Evolutionary conservation across 441 rosid genomes (phyloP), one percentile per base, ranked within the genome.

Genomic region (Lepidium campestre): DNA sequence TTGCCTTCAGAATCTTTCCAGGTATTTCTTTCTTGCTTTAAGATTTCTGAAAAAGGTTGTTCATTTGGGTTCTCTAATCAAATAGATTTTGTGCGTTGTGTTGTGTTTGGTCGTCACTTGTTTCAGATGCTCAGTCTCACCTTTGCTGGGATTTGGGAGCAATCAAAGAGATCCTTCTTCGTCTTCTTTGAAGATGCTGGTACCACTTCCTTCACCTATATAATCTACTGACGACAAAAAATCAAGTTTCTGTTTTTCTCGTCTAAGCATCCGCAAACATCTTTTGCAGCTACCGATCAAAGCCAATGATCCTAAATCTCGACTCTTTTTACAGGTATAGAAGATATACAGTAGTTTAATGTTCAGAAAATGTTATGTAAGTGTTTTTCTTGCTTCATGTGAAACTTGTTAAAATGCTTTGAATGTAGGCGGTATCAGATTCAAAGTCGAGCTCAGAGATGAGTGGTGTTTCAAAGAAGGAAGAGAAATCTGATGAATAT

Each of bases 401-500:
- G 47, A 65, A 46, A 47, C 10, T 52, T 58, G 45, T 57, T 9
- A n/a, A 41, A 66, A 53, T 54, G 6, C 27, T 67, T 62, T 29
- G 29, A 29, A 22, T 68, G 14, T 67, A 93, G 97, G 96, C 89
- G 22, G 70, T 86, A 69, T 79, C 89, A 44, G 90, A 85, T 62
- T 77, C 96, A 32, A 81, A 82, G 25, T 81, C 96, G 1, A 83
- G 90, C 70, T 71, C 78, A 7, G 88, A 83, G 73, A 76, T 65
- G 66, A 79, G 81, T 68, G 81, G 71, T 57, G 63, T 85, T 31
- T 77, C 86, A 34, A 57, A 75, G 39, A 14, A 83, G 79, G 90
- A 79, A 70, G 85, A 80, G 59, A 91, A 84, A 67, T 93, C 99
- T n/a, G 89, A 86, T 56, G 73, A 72, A 37, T 91, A 93, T 52